Base-by-base conservation (phyloP, 192 early-diverging fungal species). In the Jimgerdemannia flammicorona region DNA sequence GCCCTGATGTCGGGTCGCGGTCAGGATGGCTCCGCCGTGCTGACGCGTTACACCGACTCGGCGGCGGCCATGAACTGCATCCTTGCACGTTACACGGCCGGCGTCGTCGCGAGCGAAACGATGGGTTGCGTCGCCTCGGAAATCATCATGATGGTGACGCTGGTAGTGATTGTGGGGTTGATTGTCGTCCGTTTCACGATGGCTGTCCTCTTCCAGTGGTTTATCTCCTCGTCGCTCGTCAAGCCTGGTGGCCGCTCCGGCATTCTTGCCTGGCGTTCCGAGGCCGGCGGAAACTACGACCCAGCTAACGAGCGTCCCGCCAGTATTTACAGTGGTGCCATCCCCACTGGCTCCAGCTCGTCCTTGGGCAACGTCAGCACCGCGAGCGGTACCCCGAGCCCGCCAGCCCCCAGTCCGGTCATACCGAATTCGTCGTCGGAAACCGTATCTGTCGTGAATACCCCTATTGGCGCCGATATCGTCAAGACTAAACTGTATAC, bases 191-290 rank as follows among this genome's bases (percentile, higher is more conserved):
- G 89, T 8, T 91, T 86, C 78, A 73, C 85, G 64, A 90, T 90
- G 89, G 87, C 89, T n/a, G 78, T 87, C 3, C 71, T 85, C 2
- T 90, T 90, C 85, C 84, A 86, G 71, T 90, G 87, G 79, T 74
- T 87, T 66, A 77, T 90, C 76, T 83, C 86, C 73, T 77, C 81
- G 75, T 83, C 81, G 70, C 79, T 90, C 40, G 86, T 87, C 66
- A 79, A 74, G 65, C 77, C 77, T 10, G 78, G 81, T 1, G 81
- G 89, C 44, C 78, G 86, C 19, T 82, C 76, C 79, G 77, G 40
- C 74, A 78, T 17, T 77, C 75, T 63, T 77, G 79, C 54, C 67
- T 75, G 74, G 74, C 40, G 74, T 29, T 75, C 74, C 3, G 65
- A 69, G 40, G 67, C 67, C 29, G 74, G 74, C 69, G 75, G 75